Evolutionary conservation across 2,329 filamentous ascomycete species (phyloP).

Genomic region (Massarina eburnea): DNA sequence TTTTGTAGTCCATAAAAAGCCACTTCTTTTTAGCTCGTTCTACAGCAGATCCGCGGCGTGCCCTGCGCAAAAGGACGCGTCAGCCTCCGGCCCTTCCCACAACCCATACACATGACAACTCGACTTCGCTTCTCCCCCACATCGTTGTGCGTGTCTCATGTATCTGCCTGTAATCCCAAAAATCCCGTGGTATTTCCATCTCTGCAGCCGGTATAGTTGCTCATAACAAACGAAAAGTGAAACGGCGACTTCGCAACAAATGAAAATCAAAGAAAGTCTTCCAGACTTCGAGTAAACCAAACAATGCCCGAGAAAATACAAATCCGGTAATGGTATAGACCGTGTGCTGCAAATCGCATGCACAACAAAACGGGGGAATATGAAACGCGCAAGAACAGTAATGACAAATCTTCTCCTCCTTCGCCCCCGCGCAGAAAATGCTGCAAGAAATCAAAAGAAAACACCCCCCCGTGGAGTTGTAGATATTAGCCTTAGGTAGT

Average conservation of each 20-base stretch:
- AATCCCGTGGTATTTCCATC: not conserved
- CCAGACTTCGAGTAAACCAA: slow-evolving; percentile 12
- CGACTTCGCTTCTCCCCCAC: slow-evolving; percentile 1
- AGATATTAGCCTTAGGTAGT: slow-evolving; percentile 37
- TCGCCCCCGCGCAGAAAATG: slow-evolving; percentile 12
- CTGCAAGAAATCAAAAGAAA: slow-evolving; percentile 25
- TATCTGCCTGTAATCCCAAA: not conserved
- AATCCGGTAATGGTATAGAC: slow-evolving; percentile 32
- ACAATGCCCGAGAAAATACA: slow-evolving; percentile 11
- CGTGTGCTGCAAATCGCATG: slow-evolving; percentile 11
- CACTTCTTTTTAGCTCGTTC: slow-evolving; percentile 10
- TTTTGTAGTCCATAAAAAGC: not conserved
- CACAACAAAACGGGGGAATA: not conserved
- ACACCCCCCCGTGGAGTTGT: slow-evolving; percentile 21
- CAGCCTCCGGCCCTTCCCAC: no score
- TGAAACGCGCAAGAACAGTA: not conserved
- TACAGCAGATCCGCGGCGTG: slow-evolving; percentile 1
- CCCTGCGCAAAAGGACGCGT: slow-evolving; percentile 8
- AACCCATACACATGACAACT: slow-evolving; percentile 5
- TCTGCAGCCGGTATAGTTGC: not conserved
- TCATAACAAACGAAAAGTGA: slow-evolving; percentile 25
- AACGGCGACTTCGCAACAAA: slow-evolving; percentile 20
- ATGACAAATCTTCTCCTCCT: slow-evolving; percentile 6
- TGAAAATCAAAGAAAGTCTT: slow-evolving; percentile 18
- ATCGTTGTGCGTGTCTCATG: not conserved